Evolutionary conservation across 2,329 filamentous ascomycete species (phyloP), one percentile per base, ranked within the genome.

Genomic region (Alternaria sp.): DNA sequence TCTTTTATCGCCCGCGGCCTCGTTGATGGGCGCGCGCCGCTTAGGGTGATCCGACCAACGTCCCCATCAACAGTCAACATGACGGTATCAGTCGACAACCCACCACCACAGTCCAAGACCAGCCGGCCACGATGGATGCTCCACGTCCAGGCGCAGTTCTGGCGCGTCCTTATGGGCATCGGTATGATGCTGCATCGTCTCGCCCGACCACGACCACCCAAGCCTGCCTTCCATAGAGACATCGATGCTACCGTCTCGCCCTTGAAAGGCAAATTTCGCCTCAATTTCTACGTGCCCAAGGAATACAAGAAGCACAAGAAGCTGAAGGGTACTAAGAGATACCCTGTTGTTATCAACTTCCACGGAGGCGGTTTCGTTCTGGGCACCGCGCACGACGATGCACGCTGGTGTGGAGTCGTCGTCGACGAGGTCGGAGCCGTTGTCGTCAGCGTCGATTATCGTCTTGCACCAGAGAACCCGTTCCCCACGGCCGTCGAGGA

Each of bases 131-230:
- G 89, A 78, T 87, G 85, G 82, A 84, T 87, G 71, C 84, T 92
- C 11, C 84, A 85, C 57, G 67, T 89, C 54, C 85, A 90, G 74
- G 90, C 90, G 48, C 79, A 83, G 28, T 85, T 89, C 74, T 91
- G 89, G 89, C 85, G 90, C 54, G 83, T 85, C 57, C 81, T 92
- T 43, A 91, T 91, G 85, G 83, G 83, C 59, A 84, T 91, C 58
- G 90, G 89, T 71, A 91, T 92, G 89, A 81, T 85, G 61, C 80
- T 92, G 40, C 90, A 92, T 74, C 85, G 84, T 56, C 79, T 89
- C 60, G 85, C 89, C 1, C 79, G 83, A 43, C 88, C 89, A 7
- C 82, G 85, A 51, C 87, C 89, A 6, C 87, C 88, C 2, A 81
- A 79, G 32, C 88, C 89, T 2, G 78, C 83, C 30, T 92, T 92